Evolutionary conservation across 1,284 basidiomycete genomes (phyloP).

Genomic region (Sporisorium reilianum): DNA sequence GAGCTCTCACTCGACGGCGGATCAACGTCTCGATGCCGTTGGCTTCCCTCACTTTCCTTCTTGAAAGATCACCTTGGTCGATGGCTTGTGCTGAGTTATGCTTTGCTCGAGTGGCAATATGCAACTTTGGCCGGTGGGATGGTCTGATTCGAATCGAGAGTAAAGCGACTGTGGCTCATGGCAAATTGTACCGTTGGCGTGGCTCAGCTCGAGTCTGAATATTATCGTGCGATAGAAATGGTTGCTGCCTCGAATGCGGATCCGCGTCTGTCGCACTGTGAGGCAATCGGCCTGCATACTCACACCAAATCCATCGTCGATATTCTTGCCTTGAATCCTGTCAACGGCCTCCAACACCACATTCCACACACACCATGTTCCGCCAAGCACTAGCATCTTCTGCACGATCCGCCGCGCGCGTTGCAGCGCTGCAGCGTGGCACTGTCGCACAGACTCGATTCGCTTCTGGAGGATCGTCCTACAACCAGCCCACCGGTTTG

Average conservation of each 20-base stretch:
- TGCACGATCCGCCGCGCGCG: constrained; percentile 26
- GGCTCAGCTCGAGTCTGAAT: background rate
- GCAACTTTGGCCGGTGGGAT: background rate
- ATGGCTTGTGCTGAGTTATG: background rate
- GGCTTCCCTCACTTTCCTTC: too few relatives aligned
- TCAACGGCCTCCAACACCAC: constrained; percentile 6
- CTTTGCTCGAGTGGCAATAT: background rate
- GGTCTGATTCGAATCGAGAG: too few relatives aligned
- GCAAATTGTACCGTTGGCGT: constrained; percentile 8
- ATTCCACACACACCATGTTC: constrained; percentile 30
- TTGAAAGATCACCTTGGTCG: too few relatives aligned
- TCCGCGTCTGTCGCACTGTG: constrained; percentile 30
- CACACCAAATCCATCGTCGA: background rate
- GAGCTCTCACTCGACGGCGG: background rate
- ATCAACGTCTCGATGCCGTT: background rate
- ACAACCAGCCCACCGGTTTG: constrained; percentile 67
- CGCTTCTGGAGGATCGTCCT: constrained; percentile 51
- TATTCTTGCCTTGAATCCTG: background rate
- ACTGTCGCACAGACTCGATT: constrained; percentile 36
- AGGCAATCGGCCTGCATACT: constrained; percentile 15
- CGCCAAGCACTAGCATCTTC: constrained; percentile 41
- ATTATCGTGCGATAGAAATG: constrained; percentile 25
- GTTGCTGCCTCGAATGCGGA: constrained; percentile 7
- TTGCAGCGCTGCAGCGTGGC: constrained; percentile 28
- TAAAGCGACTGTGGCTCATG: background rate